phyloP scores from a whole-genome alignment of 2,329 filamentous ascomycete species.

The Cladosporium sp. region DNA sequence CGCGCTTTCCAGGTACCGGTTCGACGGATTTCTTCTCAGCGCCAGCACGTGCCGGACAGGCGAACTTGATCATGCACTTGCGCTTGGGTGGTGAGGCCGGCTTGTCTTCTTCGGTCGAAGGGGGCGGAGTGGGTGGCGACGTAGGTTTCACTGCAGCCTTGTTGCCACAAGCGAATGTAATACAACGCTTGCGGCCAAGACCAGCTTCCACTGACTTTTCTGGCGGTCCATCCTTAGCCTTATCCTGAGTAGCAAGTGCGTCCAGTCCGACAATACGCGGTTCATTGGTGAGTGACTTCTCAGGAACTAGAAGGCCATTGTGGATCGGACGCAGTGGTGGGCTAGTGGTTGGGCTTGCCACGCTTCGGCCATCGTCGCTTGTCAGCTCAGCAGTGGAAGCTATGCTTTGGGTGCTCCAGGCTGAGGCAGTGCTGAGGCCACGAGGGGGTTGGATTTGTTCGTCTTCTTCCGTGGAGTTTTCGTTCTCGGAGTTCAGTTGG shows the following conservation, averaged over 20 bases:
- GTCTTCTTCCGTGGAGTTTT: constrained; percentile 43
- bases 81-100: constrained; percentile 49
- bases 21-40: constrained; percentile 34
- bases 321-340: constrained; percentile 68
- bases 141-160: constrained; percentile 58
- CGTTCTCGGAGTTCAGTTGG: constrained; percentile 65
- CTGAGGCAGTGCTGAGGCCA: constrained; percentile 59
- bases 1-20: constrained; percentile 33
- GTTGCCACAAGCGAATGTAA: constrained; percentile 83
- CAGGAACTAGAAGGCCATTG: constrained; percentile 39
- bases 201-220: constrained; percentile 63
- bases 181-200: constrained; percentile 78
- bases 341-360: constrained; percentile 84
- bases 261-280: constrained; percentile 28
- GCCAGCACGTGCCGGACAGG: constrained; percentile 61
- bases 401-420: constrained; percentile 76
- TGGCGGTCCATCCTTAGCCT: constrained; percentile 32
- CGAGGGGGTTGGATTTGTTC: constrained; percentile 33
- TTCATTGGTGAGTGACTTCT: constrained; percentile 32
- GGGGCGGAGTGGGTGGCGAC: constrained; percentile 18
- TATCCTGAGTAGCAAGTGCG: constrained; percentile 25
- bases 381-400: constrained; percentile 87
- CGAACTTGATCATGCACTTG: constrained; percentile 70
- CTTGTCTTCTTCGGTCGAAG: constrained; percentile 20
- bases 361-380: constrained; percentile 74